Evolutionary conservation across 805 yeast genomes (phyloP).

Genomic region (Kuraishia molischiana): DNA sequence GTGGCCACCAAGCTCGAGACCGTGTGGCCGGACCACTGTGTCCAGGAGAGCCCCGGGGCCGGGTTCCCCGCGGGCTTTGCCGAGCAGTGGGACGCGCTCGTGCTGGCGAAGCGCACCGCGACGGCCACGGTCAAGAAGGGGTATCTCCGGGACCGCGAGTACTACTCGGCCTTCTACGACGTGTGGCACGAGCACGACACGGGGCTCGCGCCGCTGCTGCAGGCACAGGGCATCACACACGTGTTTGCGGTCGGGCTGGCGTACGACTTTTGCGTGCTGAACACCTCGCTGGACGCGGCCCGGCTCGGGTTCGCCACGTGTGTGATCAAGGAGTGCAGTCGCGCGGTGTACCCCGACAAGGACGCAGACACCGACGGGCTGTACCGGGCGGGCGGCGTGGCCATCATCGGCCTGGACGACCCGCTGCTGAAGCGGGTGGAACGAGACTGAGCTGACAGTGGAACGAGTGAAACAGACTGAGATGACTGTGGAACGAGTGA

Average conservation of each 20-base stretch:
- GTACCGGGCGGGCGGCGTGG: conserved; percentile 22
- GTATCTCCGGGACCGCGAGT: conserved; percentile 60
- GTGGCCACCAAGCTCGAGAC: conserved; percentile 23
- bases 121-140: conserved; percentile 58
- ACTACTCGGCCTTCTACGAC: conserved; percentile 81
- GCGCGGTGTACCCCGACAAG: conserved; percentile 41
- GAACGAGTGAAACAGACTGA: no score
- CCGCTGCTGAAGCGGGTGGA: background rate
- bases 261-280: conserved; percentile 75
- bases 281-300: conserved; percentile 65
- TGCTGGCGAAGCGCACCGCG: conserved; percentile 24
- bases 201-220: conserved; percentile 43
- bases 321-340: conserved; percentile 48
- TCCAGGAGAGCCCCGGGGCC: conserved; percentile 63
- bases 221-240: conserved; percentile 35
- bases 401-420: conserved; percentile 2
- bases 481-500: no score
- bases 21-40: conserved; percentile 91
- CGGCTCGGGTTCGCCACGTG: conserved; percentile 51
- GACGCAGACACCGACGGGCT: conserved; percentile 21
- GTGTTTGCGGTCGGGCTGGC: conserved; percentile 80
- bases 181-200: conserved; percentile 67
- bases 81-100: conserved; percentile 19
- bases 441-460: background rate
- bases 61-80: conserved; percentile 44